Conservation (phyloP, 2,329 filamentous ascomycete species). For the Epichloe sibirici region DNA sequence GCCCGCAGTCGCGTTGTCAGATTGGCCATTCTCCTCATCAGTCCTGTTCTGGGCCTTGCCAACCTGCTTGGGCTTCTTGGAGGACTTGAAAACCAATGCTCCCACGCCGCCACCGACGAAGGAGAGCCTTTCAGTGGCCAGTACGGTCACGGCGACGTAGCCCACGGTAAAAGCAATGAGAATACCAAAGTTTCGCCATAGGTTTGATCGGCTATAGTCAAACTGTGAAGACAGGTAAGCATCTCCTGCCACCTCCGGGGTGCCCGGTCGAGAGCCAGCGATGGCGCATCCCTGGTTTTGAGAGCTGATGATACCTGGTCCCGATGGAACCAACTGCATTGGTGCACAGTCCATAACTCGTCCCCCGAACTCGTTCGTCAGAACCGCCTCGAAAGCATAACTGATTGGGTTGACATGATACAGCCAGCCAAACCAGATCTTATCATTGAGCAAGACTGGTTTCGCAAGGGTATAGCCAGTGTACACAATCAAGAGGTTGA, state of each 20-base stretch:
- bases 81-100: constrained; percentile 54
- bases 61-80: constrained; percentile 10
- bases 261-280: constrained; percentile 35
- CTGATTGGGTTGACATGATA: constrained; percentile 53
- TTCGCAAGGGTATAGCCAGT: constrained; percentile 37
- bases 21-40: constrained; percentile 11
- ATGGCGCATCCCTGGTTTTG: constrained; percentile 37
- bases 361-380: constrained; percentile 52
- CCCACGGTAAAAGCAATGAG: constrained; percentile 60
- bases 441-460: constrained; percentile 42
- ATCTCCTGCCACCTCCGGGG: constrained; percentile 34
- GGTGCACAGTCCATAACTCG: constrained; percentile 33
- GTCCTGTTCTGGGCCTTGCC: not conserved
- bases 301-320: constrained; percentile 24
- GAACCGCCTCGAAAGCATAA: constrained; percentile 54
- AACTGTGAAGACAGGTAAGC: constrained; percentile 39
- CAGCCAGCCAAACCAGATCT: constrained; percentile 55
- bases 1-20: not conserved
- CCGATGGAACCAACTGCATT: constrained; percentile 33
- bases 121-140: constrained; percentile 53
- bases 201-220: constrained; percentile 39
- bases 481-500: constrained; percentile 35
- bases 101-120: constrained; percentile 53
- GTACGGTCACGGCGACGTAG: constrained; percentile 58
- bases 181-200: constrained; percentile 64